A percentile compares a stretch with the other conserved stretches of the same genome.
phyloP scores from a whole-genome alignment of 2,329 filamentous ascomycete genomes.

The Juglanconis juglandina region DNA sequence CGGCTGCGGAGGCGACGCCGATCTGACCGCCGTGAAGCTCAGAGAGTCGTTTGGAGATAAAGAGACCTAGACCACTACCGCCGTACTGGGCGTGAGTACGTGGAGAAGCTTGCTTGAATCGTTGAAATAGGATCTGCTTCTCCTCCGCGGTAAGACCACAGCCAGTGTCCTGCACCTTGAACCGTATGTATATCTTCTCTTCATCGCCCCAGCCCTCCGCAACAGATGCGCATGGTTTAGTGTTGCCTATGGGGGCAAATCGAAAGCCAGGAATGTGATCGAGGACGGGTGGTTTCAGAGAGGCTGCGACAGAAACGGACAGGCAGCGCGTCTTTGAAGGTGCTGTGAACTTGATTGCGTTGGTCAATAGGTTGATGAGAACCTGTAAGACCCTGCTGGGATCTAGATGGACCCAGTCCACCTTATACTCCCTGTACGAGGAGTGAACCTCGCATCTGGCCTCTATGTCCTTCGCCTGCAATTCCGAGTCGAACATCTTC shows the following conservation, averaged over 20 bases:
- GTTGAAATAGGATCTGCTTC: constrained; percentile 62
- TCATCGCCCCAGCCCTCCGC: constrained; percentile 32
- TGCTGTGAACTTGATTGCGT: constrained; percentile 58
- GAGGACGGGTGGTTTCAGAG: constrained; percentile 33
- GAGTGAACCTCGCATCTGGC: constrained; percentile 47
- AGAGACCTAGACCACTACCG: constrained; percentile 60
- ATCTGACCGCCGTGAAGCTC: constrained; percentile 65
- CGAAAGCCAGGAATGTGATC: constrained; percentile 24
- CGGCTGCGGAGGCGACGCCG: constrained; percentile 56
- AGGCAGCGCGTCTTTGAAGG: constrained; percentile 34
- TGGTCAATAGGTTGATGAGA: constrained; percentile 58
- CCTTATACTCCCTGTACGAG: constrained; percentile 43
- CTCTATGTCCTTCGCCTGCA: constrained; percentile 52
- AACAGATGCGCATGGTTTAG: constrained; percentile 21
- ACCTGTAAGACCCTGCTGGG: constrained; percentile 57
- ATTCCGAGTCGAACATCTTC: constrained; percentile 58
- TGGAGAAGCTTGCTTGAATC: constrained; percentile 61
- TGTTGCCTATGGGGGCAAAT: constrained; percentile 26
- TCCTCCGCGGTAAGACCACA: constrained; percentile 60
- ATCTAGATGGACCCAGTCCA: constrained; percentile 56
- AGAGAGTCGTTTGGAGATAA: constrained; percentile 61
- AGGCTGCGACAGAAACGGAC: constrained; percentile 48
- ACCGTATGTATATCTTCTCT: constrained; percentile 33
- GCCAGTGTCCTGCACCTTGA: constrained; percentile 64
- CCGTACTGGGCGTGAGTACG: constrained; percentile 57